These are phyloP conservation scores for Cercospora sp. DNA, from an alignment of 2,329 filamentous ascomycete genomes.

Conservation along the genomic window DNA sequence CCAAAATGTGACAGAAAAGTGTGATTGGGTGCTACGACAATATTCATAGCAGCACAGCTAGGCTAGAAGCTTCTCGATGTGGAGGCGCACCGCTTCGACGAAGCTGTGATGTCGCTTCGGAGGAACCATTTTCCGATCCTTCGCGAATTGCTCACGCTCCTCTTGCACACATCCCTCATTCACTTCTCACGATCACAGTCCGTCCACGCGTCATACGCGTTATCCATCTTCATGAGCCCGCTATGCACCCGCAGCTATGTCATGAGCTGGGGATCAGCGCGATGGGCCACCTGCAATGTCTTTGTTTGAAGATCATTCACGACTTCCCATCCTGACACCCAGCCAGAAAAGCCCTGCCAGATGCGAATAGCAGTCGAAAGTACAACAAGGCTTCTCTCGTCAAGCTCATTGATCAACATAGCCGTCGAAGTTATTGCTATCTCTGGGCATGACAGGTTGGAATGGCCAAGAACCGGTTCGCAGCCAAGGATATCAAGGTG, in stretches of 20 bases:
- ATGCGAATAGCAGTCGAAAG: neutral
- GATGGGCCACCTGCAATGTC: neutral
- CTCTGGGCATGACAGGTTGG: neutral
- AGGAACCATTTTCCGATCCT: neutral
- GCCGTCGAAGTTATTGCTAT: too few relatives aligned
- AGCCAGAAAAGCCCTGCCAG: neutral
- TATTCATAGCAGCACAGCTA: slow-evolving; percentile 3
- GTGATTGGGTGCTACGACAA: neutral
- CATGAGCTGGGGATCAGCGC: neutral
- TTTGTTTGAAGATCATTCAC: neutral
- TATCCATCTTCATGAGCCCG: neutral
- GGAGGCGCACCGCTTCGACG: slow-evolving; percentile 3
- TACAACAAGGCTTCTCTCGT: too few relatives aligned
- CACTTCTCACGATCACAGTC: neutral
- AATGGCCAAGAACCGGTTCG: neutral
- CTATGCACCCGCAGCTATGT: neutral
- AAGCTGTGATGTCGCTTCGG: slow-evolving; percentile 1
- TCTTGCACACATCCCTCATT: neutral
- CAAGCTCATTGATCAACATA: too few relatives aligned
- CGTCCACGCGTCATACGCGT: neutral
- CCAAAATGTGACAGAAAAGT: neutral
- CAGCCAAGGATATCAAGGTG: neutral
- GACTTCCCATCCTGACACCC: neutral
- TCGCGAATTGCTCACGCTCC: neutral
- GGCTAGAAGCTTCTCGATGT: slow-evolving; percentile 10